phyloP scores from a whole-genome alignment of 2,329 filamentous ascomycete genomes.

The Pseudogymnoascus pannorum region DNA sequence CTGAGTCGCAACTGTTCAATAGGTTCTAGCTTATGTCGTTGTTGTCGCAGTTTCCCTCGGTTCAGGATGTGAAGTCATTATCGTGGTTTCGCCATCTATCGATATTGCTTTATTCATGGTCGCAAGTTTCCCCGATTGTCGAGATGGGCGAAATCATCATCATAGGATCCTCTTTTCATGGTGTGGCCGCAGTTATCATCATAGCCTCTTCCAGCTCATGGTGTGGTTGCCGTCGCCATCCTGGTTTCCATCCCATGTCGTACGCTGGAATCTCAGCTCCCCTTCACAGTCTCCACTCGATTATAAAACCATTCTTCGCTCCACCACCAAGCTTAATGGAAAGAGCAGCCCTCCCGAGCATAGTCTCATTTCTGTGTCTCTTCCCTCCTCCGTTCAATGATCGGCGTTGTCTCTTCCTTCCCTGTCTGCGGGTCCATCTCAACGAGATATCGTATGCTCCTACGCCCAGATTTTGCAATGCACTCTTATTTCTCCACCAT shows the following conservation, averaged over 20 bases:
- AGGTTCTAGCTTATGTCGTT: neutral
- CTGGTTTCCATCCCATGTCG: neutral
- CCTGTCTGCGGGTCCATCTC: neutral
- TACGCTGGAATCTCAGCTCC: neutral
- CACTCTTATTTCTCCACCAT: neutral
- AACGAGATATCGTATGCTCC: neutral
- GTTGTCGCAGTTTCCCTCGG: neutral
- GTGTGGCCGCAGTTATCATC: neutral
- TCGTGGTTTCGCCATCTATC: neutral
- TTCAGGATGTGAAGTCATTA: neutral
- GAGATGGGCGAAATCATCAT: neutral
- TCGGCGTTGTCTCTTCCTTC: slow-evolving; percentile 2
- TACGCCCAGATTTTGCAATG: neutral
- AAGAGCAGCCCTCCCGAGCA: neutral
- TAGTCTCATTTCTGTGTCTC: neutral
- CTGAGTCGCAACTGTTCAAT: neutral
- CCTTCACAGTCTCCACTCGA: neutral
- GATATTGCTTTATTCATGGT: neutral
- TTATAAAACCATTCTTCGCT: neutral
- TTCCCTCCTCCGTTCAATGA: neutral
- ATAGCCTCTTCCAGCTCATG: neutral
- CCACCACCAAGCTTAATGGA: neutral
- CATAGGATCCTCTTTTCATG: neutral
- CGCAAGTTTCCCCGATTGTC: neutral
- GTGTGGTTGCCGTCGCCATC: neutral